phyloP scores from a whole-genome alignment of 2,329 filamentous ascomycete species.

The Neopestalotiopsis rosae region DNA sequence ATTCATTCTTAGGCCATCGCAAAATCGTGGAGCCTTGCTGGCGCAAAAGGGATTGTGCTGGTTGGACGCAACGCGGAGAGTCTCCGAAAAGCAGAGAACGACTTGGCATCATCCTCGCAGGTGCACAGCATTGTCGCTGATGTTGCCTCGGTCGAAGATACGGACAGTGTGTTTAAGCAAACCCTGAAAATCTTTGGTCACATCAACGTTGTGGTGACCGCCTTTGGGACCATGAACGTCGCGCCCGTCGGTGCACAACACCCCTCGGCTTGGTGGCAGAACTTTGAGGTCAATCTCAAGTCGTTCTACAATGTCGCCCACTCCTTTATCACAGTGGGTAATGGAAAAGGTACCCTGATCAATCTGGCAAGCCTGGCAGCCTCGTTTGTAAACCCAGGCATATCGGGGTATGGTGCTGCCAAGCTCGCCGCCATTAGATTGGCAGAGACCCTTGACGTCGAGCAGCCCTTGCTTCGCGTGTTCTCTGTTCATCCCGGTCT shows the following conservation, averaged over 20 bases:
- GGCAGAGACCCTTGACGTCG: constrained; percentile 30
- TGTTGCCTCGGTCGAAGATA: background rate
- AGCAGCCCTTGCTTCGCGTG: constrained; percentile 30
- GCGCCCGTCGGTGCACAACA: constrained; percentile 10
- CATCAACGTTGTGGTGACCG: constrained; percentile 49
- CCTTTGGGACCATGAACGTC: constrained; percentile 37
- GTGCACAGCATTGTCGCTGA: background rate
- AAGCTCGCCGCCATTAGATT: constrained; percentile 32
- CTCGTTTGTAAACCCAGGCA: constrained; percentile 25
- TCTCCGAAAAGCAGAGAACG: constrained; percentile 4
- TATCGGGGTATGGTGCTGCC: constrained; percentile 28
- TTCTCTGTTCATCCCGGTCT: constrained; percentile 31
- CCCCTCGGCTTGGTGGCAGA: constrained; percentile 43
- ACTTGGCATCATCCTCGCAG: background rate
- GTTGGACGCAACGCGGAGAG: constrained; percentile 7
- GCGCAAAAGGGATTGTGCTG: constrained; percentile 9
- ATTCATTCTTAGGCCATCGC: constrained; percentile 4
- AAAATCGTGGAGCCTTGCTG: constrained; percentile 5
- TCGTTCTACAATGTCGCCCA: constrained; percentile 41
- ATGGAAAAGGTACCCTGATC: constrained; percentile 30
- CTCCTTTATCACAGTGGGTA: background rate
- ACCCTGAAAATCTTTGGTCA: constrained; percentile 7
- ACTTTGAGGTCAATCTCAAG: constrained; percentile 56
- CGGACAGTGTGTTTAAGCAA: background rate
- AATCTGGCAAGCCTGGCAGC: constrained; percentile 31